phyloP scores from a whole-genome alignment of 495 filamentous ascomycete genomes.

The Chaetomium cochliodes region DNA sequence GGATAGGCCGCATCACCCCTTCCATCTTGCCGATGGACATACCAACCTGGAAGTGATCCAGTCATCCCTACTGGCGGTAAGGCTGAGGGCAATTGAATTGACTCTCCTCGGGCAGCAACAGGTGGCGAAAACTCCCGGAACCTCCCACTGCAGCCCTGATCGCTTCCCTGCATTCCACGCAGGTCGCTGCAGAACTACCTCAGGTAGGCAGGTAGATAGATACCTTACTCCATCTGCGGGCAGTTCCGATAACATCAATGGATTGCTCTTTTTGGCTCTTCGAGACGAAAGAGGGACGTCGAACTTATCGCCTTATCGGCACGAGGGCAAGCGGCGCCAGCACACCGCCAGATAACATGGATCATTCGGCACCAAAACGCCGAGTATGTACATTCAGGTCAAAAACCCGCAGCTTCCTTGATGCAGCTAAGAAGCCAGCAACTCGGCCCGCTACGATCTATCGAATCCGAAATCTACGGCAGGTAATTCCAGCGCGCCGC shows the following conservation, averaged over 20 bases:
- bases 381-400: not conserved
- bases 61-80: not conserved
- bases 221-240: no score
- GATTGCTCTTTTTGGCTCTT: no score
- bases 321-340: not conserved
- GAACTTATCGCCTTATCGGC: not conserved
- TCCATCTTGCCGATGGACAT: not conserved
- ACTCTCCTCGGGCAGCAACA: no score
- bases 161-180: not conserved
- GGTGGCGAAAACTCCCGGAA: no score
- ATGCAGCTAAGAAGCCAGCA: not conserved
- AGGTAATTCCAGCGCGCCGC: not conserved
- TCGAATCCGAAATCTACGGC: not conserved
- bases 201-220: no score
- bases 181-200: no score
- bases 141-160: not conserved
- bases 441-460: not conserved
- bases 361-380: not conserved
- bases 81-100: not conserved
- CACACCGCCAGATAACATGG: not conserved
- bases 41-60: no score
- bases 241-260: no score
- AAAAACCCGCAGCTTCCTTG: not conserved
- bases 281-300: not conserved
- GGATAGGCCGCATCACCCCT: not conserved